These are phyloP conservation scores for Fusarium sp. DNA, from an alignment of 2,329 filamentous ascomycete genomes.

Conservation along the genomic window DNA sequence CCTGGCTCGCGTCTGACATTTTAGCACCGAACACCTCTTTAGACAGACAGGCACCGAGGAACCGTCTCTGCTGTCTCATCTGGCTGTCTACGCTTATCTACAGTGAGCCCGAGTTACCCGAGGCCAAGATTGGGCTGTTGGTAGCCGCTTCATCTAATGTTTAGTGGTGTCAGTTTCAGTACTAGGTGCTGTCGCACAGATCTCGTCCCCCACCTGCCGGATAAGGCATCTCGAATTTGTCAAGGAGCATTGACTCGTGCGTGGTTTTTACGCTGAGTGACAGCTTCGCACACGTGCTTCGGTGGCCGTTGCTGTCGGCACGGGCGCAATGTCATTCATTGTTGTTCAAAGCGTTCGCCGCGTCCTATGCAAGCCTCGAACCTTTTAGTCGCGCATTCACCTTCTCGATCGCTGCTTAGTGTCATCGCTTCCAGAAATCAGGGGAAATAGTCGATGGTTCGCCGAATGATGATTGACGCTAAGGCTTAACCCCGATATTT, in stretches of 20 bases:
- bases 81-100: slow-evolving; percentile 6
- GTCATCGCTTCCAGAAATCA: background rate
- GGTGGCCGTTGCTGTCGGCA: background rate
- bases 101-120: slow-evolving; percentile 7
- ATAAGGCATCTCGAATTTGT: slow-evolving; percentile 8
- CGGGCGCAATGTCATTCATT: background rate
- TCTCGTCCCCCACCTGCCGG: slow-evolving; percentile 8
- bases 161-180: background rate
- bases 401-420: background rate
- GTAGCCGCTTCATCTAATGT: background rate
- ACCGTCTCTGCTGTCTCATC: slow-evolving; percentile 8
- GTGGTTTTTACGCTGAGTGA: background rate
- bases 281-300: background rate
- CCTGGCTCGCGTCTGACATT: background rate
- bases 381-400: background rate
- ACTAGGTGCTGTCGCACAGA: background rate
- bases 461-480: background rate
- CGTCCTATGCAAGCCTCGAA: slow-evolving; percentile 20
- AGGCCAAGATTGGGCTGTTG: background rate
- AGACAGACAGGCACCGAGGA: background rate
- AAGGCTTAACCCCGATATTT: background rate
- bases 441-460: background rate
- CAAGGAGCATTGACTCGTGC: slow-evolving; percentile 3
- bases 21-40: background rate
- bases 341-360: slow-evolving; percentile 12